Base-by-base conservation (phyloP, 805 yeast species). In the Kluyveromyces wickerhamii region DNA sequence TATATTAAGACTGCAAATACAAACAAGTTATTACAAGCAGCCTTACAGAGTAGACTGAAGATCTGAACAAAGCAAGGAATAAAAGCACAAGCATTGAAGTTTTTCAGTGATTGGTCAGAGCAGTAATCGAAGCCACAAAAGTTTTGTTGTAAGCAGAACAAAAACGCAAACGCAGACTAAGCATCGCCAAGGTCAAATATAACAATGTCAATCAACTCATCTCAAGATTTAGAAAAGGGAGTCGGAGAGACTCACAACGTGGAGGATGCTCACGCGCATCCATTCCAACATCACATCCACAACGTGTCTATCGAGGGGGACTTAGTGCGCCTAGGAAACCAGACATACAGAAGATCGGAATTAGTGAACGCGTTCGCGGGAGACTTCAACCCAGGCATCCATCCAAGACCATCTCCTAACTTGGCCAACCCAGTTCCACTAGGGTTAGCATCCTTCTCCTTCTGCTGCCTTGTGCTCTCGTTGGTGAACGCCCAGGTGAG, bases 371-470 rank as follows among this genome's bases (percentile, higher is more conserved):
- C 84, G 2, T 77, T 78, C 49, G 83, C 80, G 11, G 83, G 82
- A 48, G 57, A 54, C 19, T 51, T 71, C 42, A 63, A 66, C 48
- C 67, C 69, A 11, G 67, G 63, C 37, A 54, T 60, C 38, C 69
- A 73, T 40, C 59, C 65, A 14, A 56, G 63, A 37, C 67, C 77
- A 5, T 50, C 57, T 32, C 68, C 75, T 48, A 67, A 67, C 41
- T 66, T 71, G 61, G 88, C 79, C 38, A 80, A 80, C 48, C 88
- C 89, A 17, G 82, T 81, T 30, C 88, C 88, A 15, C 61, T 80
- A 42, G 89, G 88, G 11, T 62, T 81, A 39, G 71, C 77, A 19
- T 83, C 80, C 17, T 80, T 80, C 58, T 83, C 85, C 11, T 51
- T 61, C 33, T 63, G 64, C 15, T 54, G 62, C 28, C 73, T 80